Percentiles rank a stretch among this genome's conserved stretches.
Evolutionary conservation across 495 filamentous ascomycete species (phyloP).

Genomic region (Hypoxylon crocopeplum): DNA sequence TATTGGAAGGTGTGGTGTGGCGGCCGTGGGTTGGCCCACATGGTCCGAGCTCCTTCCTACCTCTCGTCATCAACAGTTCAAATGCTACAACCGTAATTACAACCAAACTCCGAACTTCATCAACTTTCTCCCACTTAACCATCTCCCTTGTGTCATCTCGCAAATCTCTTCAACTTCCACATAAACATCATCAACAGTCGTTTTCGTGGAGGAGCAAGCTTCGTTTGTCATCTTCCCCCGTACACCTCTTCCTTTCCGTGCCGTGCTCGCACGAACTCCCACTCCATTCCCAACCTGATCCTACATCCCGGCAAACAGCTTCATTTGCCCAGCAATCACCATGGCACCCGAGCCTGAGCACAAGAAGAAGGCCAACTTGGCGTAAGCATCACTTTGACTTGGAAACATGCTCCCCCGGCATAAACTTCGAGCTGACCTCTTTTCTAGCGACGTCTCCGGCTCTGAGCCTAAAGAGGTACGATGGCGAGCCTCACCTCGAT

Average conservation of each 20-base stretch:
- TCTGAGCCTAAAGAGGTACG: conserved; percentile 85
- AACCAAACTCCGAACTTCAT: conserved; percentile 30
- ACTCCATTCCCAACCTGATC: conserved; percentile 6
- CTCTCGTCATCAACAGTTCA: conserved; percentile 45
- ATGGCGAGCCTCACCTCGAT: conserved; percentile 38
- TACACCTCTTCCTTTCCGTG: conserved; percentile 3
- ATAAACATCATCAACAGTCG: not conserved
- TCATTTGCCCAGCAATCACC: conserved; percentile 45
- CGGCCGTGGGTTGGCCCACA: conserved; percentile 28
- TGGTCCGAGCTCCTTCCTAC: conserved; percentile 42
- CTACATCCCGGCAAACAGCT: conserved; percentile 32
- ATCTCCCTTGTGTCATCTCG: conserved; percentile 20
- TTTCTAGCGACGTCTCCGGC: conserved; percentile 82
- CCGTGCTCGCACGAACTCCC: conserved; percentile 12
- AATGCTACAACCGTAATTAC: conserved; percentile 30
- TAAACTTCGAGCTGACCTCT: conserved; percentile 38
- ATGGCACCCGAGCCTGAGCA: conserved; percentile 69
- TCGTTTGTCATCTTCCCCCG: conserved; percentile 16
- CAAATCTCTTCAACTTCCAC: not conserved
- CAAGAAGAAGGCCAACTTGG: conserved; percentile 92
- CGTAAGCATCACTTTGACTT: conserved; percentile 63
- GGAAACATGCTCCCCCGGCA: not conserved
- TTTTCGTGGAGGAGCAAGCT: conserved; percentile 14
- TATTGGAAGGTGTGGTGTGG: conserved; percentile 46
- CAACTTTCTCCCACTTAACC: conserved; percentile 19